phyloP scores from a whole-genome alignment of 1,284 basidiomycete genomes.

The Cryptococcus sp. region DNA sequence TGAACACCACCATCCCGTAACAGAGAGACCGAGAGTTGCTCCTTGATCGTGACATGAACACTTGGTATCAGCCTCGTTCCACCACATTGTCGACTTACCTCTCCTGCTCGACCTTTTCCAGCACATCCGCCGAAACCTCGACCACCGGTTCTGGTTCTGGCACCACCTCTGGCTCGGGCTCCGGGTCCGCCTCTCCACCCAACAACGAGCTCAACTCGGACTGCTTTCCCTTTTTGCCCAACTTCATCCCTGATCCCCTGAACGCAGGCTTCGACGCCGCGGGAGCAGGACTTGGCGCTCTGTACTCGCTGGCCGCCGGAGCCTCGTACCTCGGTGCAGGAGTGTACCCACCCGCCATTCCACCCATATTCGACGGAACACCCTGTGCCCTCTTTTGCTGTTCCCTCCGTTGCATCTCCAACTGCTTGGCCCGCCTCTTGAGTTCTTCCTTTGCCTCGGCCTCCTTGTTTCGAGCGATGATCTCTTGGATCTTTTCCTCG shows the following conservation, averaged over 20 bases:
- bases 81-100: slow-evolving; percentile 55
- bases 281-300: slow-evolving; percentile 47
- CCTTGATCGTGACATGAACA: slow-evolving; percentile 79
- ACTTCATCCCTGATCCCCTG: slow-evolving; percentile 95
- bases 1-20: slow-evolving; percentile 86
- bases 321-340: slow-evolving; percentile 65
- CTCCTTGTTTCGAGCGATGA: slow-evolving; percentile 98
- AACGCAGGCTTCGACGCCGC: slow-evolving; percentile 66
- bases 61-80: slow-evolving; percentile 48
- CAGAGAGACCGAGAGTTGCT: slow-evolving; percentile 72
- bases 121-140: slow-evolving; percentile 51
- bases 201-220: slow-evolving; percentile 81
- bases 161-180: slow-evolving; percentile 47
- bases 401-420: slow-evolving; percentile 95
- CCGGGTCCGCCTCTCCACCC: slow-evolving; percentile 59
- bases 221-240: slow-evolving; percentile 86
- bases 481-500: slow-evolving; percentile 99
- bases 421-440: slow-evolving; percentile 93
- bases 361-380: slow-evolving; percentile 52
- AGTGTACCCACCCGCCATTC: slow-evolving; percentile 53
- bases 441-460: slow-evolving; percentile 99
- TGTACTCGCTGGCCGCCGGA: slow-evolving; percentile 32
- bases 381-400: slow-evolving; percentile 65
- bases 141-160: slow-evolving; percentile 55
- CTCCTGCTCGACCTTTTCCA: slow-evolving; percentile 72